A percentile compares a stretch with the other conserved stretches of the same genome.
These are phyloP conservation scores for Bromus sterilis DNA, from an alignment of 176 grass and related monocot genomes.

Conservation along the genomic window DNA sequence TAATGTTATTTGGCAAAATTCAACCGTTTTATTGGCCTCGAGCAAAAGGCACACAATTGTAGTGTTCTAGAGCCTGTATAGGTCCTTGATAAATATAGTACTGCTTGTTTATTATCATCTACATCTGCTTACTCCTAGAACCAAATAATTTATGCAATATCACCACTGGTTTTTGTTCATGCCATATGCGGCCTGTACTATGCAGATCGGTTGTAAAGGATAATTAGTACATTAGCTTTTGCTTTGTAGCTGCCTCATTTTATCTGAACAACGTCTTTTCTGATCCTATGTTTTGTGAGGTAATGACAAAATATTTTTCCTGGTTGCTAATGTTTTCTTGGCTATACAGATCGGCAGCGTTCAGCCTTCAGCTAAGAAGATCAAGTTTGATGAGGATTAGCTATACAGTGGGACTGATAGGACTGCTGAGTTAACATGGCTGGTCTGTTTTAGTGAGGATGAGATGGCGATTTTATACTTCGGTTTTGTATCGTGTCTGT, in stretches of 20 bases:
- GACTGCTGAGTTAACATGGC: neutral
- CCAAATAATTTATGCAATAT: neutral
- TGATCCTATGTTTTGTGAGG: neutral
- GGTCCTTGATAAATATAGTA: neutral
- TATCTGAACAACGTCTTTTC: neutral
- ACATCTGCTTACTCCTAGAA: neutral
- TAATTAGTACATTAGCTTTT: neutral
- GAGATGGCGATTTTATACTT: neutral
- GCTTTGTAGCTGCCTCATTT: neutral
- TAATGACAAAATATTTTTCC: neutral
- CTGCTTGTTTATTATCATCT: neutral
- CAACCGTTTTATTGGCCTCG: neutral
- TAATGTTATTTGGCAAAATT: neutral
- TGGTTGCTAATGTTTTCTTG: neutral
- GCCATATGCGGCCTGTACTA: no score
- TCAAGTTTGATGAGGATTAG: slow-evolving; percentile 50
- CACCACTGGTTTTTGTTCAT: neutral
- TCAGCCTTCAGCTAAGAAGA: slow-evolving; percentile 39
- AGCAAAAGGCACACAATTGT: neutral
- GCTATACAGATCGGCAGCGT: slow-evolving; percentile 26
- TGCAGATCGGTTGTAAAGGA: neutral
- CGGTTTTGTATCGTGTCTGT: neutral
- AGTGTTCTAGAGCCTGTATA: neutral
- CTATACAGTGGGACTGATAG: neutral
- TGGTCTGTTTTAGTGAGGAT: neutral